Evolutionary conservation across 2,329 filamentous ascomycete species (phyloP), one percentile per base, ranked within the genome.

Genomic region (Orbilia ellipsospora): DNA sequence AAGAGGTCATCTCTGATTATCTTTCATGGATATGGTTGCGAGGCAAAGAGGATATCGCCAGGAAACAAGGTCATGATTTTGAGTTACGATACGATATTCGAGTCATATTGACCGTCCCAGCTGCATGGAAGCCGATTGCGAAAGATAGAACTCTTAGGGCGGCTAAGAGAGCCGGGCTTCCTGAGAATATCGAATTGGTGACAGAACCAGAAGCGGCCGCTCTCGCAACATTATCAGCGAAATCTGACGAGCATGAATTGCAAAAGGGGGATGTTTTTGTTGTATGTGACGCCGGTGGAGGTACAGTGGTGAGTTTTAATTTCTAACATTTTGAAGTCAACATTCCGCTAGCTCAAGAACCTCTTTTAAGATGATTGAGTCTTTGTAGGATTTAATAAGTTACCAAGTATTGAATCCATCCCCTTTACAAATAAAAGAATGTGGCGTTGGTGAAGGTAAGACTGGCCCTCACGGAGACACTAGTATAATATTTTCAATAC

Each of bases 351-450:
- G 23, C 23, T 23, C 31, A 2, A 36, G 31, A 36, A 36, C 31
- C 10, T 1, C 3, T 6, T 6, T 36, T 7, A 36, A 16, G 16
- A 2, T n/a, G 20, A 36, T 51, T 2, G 6, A 18, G 2, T 55
- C 20, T 7, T 55, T 15, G 5, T 60, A 66, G 55, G 86, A 87
- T 78, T 80, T 87, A n/a, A 87, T 87, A 66, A 85, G 84, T 5
- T 94, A 94, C 82, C 90, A 91, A 78, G 92, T 94, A 74, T 90
- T 90, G 57, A 91, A 90, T 0, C 81, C 93, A 2, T 88, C 88
- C 60, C 91, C 92, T 0, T 83, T 94, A 6, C 85, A 87, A n/a
- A 89, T 94, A 0, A 90, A 94, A 79, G 92, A 94, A 80, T 92
- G 90, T 0, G 92, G 90, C 0, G 90, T 94, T 0, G 92, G 92